Evolutionary conservation across 2,329 filamentous ascomycete genomes (phyloP).

Genomic region (Sporothrix sp.): DNA sequence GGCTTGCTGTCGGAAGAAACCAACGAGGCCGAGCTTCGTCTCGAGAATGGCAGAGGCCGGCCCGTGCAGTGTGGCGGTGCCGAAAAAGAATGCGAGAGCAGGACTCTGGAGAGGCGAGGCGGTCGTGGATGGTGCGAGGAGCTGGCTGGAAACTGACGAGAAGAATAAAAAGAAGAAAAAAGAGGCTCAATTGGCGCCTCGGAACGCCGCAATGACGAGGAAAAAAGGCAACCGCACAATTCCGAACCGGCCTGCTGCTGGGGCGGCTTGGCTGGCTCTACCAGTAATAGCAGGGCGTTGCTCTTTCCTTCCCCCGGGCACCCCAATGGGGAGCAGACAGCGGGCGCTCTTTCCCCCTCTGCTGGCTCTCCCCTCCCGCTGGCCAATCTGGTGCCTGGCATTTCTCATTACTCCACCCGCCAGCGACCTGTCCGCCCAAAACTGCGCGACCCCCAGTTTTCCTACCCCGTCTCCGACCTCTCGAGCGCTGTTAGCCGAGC

Average conservation of each 20-base stretch:
- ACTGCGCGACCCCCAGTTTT: conserved; percentile 1
- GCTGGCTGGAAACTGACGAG: background rate
- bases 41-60: background rate
- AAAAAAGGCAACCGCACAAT: conserved; percentile 18
- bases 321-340: background rate
- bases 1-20: background rate
- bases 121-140: background rate
- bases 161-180: background rate
- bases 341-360: background rate
- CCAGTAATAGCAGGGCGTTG: background rate
- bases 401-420: conserved; percentile 19
- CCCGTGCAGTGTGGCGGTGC: background rate
- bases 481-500: conserved; percentile 11
- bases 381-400: conserved; percentile 17
- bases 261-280: background rate
- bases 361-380: background rate
- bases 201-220: conserved; percentile 8
- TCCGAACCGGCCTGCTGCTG: conserved; percentile 10
- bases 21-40: conserved; percentile 6
- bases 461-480: background rate
- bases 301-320: conserved; percentile 4
- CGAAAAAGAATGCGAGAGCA: background rate
- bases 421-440: background rate
- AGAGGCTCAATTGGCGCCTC: background rate
- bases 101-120: background rate